These are phyloP conservation scores for Brassica carinata DNA, from an alignment of 345 rosid genomes.

Conservation along the genomic window DNA sequence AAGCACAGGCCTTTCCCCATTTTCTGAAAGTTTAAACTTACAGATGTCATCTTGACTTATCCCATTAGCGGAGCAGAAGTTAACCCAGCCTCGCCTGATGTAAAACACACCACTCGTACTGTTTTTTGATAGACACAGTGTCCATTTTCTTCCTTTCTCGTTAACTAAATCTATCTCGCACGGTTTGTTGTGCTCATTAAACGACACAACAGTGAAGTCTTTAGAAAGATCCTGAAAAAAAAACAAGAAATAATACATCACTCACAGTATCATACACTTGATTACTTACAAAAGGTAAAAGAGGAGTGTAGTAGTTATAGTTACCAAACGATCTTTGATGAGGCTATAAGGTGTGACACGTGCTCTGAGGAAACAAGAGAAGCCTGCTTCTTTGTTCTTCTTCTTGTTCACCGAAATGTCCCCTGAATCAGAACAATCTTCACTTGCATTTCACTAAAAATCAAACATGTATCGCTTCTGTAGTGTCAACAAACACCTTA, in stretches of 20 bases:
- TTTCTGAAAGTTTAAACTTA: constrained; percentile 17
- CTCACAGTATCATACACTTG: neutral
- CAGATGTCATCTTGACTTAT: constrained; percentile 10
- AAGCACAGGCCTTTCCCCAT: constrained; percentile 30
- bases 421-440: constrained; percentile 28
- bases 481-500: constrained; percentile 8
- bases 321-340: constrained; percentile 32
- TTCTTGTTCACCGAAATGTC: constrained; percentile 13
- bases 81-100: constrained; percentile 35
- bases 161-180: constrained; percentile 30
- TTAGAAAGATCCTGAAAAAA: constrained; percentile 32
- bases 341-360: constrained; percentile 32
- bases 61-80: constrained; percentile 23
- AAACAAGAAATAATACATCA: neutral
- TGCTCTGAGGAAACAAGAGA: constrained; percentile 14
- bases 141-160: constrained; percentile 30
- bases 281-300: neutral
- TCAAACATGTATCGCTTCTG: neutral
- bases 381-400: constrained; percentile 18
- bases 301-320: neutral
- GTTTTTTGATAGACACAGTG: constrained; percentile 21
- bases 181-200: neutral
- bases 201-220: neutral
- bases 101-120: constrained; percentile 32
- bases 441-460: neutral